Percentiles rank a stretch among this genome's conserved stretches.
Evolutionary conservation across 441 rosid species (phyloP).

Genomic region (Mallotus japonicus): DNA sequence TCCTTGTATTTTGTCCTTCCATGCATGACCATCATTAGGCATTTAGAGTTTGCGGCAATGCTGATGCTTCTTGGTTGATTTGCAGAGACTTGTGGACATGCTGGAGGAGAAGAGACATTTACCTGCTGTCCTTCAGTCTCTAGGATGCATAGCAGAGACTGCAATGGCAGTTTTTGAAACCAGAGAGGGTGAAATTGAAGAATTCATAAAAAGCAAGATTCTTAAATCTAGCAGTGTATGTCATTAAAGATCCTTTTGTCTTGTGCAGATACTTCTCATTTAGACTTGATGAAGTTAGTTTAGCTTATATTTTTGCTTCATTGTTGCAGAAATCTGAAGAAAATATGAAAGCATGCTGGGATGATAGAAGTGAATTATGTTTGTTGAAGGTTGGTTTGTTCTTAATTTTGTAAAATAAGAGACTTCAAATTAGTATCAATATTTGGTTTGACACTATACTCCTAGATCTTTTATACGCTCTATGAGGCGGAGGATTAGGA

Average conservation of each 20-base stretch:
- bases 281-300: slow-evolving; percentile 19
- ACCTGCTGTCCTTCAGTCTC: slow-evolving; percentile 91
- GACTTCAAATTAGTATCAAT: not conserved
- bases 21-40: not conserved
- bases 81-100: slow-evolving; percentile 95
- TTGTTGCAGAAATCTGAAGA: slow-evolving; percentile 66
- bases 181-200: slow-evolving; percentile 84
- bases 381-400: slow-evolving; percentile 65
- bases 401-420: not conserved
- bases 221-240: slow-evolving; percentile 63
- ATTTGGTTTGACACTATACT: slow-evolving; percentile 1
- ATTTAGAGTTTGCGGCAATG: not conserved
- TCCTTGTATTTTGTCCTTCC: not conserved
- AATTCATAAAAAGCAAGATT: slow-evolving; percentile 77
- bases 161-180: slow-evolving; percentile 99
- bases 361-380: slow-evolving; percentile 80
- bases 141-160: slow-evolving; percentile 98
- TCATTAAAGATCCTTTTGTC: slow-evolving; percentile 27
- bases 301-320: slow-evolving; percentile 23
- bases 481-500: not conserved
- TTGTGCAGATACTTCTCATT: slow-evolving; percentile 24
- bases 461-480: not conserved
- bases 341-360: slow-evolving; percentile 59
- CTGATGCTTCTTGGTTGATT: slow-evolving; percentile 29
- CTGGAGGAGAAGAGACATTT: slow-evolving; percentile 85